Percentiles rank a stretch among this genome's conserved stretches.
Conservation (phyloP, 371 early-diverging fungal species). For the Mortierella sp. region DNA sequence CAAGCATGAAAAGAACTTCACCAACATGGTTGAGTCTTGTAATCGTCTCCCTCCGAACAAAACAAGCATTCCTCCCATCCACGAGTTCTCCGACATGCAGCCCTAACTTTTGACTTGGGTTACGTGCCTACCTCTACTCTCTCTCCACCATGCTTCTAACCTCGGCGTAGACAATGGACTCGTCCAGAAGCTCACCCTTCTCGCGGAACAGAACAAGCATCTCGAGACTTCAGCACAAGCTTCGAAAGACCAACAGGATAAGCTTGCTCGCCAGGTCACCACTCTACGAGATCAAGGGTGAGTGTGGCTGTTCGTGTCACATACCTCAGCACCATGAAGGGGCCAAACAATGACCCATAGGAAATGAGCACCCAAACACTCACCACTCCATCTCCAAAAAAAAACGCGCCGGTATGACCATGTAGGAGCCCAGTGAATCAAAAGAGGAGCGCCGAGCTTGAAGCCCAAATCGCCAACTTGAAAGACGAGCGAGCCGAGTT, state of each 20-base stretch:
- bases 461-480: slow-evolving; percentile 75
- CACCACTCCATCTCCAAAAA: too few species aligned
- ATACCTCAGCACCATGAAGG: too few species aligned
- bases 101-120: too few species aligned
- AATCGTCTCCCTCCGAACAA: too few species aligned
- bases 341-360: too few species aligned
- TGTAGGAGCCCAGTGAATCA: slow-evolving; percentile 59
- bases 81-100: too few species aligned
- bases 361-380: too few species aligned
- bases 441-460: slow-evolving; percentile 77
- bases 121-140: too few species aligned
- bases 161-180: slow-evolving; percentile 53
- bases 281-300: slow-evolving; percentile 51
- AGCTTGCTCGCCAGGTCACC: slow-evolving; percentile 46
- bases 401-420: too few species aligned
- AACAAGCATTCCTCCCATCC: too few species aligned
- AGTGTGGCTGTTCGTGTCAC: too few species aligned
- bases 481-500: slow-evolving; percentile 90
- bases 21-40: slow-evolving; percentile 54
- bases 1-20: slow-evolving; percentile 48
- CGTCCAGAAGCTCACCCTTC: slow-evolving; percentile 42
- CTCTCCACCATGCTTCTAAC: too few species aligned
- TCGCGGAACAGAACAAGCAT: slow-evolving; percentile 49
- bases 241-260: slow-evolving; percentile 44
- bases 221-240: slow-evolving; percentile 32